Evolutionary conservation across 2,329 filamentous ascomycete genomes (phyloP).

Genomic region (Gnomoniopsis sp.): DNA sequence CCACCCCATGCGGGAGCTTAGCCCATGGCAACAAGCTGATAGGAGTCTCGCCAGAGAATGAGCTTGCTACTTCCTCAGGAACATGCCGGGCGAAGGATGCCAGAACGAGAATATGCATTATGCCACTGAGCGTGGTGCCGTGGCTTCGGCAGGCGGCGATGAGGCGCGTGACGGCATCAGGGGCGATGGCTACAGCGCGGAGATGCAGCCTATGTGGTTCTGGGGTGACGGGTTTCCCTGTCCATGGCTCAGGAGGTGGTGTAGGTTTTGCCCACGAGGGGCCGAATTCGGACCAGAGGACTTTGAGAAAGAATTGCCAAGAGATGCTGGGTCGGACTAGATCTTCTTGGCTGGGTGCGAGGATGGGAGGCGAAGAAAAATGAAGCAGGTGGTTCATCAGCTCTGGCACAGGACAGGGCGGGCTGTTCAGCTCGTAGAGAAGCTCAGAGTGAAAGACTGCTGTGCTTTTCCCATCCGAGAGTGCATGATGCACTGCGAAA

Average conservation of each 20-base stretch:
- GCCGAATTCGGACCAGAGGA: constrained; percentile 37
- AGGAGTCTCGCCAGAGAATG: constrained; percentile 38
- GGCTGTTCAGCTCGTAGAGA: constrained; percentile 36
- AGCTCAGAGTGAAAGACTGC: constrained; percentile 47
- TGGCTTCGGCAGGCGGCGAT: constrained; percentile 38
- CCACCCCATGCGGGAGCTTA: constrained; percentile 17
- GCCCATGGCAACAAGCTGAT: constrained; percentile 42
- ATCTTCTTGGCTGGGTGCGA: constrained; percentile 39
- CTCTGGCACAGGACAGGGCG: constrained; percentile 8
- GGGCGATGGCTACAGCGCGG: constrained; percentile 33
- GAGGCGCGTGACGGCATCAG: constrained; percentile 27
- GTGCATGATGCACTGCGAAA: constrained; percentile 50
- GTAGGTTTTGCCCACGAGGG: constrained; percentile 35
- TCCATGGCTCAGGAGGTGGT: constrained; percentile 32
- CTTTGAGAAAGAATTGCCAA: constrained; percentile 36
- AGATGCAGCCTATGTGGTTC: constrained; percentile 34
- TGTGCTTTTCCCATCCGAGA: constrained; percentile 50
- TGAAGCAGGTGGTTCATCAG: constrained; percentile 26
- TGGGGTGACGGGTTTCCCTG: constrained; percentile 32
- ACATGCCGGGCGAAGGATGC: constrained; percentile 37
- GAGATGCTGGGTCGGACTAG: constrained; percentile 38
- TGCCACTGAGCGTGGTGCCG: constrained; percentile 42
- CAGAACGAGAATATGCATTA: constrained; percentile 45
- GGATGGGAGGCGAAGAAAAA: constrained; percentile 27
- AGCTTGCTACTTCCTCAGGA: constrained; percentile 27